Base-by-base conservation (phyloP, 805 yeast species). In the Vanderwaltozyma polyspora region DNA sequence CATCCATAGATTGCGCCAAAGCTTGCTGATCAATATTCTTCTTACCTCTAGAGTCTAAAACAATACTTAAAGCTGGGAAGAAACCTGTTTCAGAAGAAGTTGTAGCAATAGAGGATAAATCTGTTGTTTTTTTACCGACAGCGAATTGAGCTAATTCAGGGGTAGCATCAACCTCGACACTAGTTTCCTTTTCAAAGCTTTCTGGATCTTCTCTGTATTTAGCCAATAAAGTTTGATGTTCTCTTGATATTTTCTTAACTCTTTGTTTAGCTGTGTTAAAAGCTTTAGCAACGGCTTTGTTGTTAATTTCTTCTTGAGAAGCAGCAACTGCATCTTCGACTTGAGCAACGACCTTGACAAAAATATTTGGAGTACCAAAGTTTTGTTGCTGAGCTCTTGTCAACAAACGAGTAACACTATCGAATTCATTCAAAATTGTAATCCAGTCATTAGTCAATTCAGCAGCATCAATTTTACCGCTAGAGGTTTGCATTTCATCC, bases 1-100 rank as follows among this genome's bases (percentile, higher is more conserved):
- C 67, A 62, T 82, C 94, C 52, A 91, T 67, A 29, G 70, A 66
- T 36, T 64, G 63, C 44, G 86, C 74, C 60, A 89, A 94, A 59
- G 83, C 94, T 42, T 56, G 59, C 43, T 78, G 74, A 59, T 89
- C 95, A 42, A 85, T 80, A 58, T 84, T 86, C 68, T 84, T 89
- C 69, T 87, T 87, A 67, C 98, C 98, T 64, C 98, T 79, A 32
- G 86, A 70, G 60, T 91, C 97, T 40, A 81, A 65, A 37, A 91
- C 76, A 35, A 74, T 60, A 56, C 79, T 72, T 56, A 91, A 68
- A 24, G 81, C 74, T 37, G 76, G 66, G 66, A 87, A 85, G 37
- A 86, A 76, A 37, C 66, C 69, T 13, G 63, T 67, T 37, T 56
- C 63, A 16, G 55, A 57, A 8, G 60, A 54, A 24, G 57, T 57